Conservation (phyloP, 23 red algal species). For the Chondrus crispus region DNA sequence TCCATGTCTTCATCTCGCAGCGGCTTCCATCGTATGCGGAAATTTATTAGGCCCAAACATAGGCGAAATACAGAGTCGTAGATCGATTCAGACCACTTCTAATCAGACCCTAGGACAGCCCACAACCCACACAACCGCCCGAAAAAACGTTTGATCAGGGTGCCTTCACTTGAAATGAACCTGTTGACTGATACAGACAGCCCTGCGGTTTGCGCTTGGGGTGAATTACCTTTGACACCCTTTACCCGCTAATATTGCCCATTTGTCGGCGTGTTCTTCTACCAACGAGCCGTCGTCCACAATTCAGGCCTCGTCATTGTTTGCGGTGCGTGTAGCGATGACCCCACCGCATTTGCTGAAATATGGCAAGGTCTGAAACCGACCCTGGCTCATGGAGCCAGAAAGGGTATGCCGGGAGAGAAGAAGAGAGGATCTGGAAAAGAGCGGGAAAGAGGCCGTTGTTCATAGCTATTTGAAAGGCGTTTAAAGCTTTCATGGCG, state of each 20-base stretch:
- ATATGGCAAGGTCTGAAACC: neutral
- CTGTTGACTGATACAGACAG: neutral
- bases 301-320: no score
- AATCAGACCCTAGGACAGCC: neutral
- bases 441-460: no score
- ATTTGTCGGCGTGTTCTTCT: no score
- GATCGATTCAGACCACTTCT: neutral
- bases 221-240: neutral
- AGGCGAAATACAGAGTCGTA: neutral
- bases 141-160: neutral
- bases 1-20: neutral
- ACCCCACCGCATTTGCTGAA: no score
- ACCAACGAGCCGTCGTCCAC: no score
- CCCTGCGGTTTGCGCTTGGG: neutral
- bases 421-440: no score
- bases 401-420: no score
- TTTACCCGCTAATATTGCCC: neutral
- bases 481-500: no score
- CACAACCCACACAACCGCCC: neutral
- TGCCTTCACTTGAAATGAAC: neutral
- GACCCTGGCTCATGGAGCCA: neutral
- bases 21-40: neutral
- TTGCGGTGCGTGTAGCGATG: no score
- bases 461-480: no score
- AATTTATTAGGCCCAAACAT: neutral